Percentiles rank a stretch among this genome's conserved stretches.
These are phyloP conservation scores for Bryopsis sp. DNA, from an alignment of 139 green algal species.

Conservation along the genomic window DNA sequence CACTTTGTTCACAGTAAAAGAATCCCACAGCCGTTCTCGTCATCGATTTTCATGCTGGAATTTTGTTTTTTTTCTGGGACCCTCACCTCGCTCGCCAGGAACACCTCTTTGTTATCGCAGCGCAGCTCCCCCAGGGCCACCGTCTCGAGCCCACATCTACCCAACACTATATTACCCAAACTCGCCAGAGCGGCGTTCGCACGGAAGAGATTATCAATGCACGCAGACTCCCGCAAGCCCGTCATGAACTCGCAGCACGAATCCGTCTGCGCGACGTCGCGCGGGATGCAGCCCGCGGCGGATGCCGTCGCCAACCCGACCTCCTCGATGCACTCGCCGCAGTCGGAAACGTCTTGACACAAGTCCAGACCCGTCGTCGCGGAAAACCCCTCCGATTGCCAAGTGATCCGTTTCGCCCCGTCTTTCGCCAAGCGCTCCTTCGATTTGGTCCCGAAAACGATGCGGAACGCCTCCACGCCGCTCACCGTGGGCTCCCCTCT, in stretches of 20 bases:
- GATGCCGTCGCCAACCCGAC: background rate
- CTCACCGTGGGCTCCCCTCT: background rate
- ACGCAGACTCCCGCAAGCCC: background rate
- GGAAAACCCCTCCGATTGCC: background rate
- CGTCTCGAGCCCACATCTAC: background rate
- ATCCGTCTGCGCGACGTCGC: constrained; percentile 1
- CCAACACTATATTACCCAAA: background rate
- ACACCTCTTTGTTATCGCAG: background rate
- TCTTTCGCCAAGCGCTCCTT: background rate
- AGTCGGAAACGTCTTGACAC: background rate
- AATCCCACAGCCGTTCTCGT: no score
- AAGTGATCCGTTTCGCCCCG: background rate
- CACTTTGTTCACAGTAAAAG: no score
- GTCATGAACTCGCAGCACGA: background rate
- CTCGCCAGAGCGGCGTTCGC: background rate
- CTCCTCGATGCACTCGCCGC: background rate
- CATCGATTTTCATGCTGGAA: no score
- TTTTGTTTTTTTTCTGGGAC: no score
- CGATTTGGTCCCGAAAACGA: constrained; percentile 13
- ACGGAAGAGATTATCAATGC: background rate
- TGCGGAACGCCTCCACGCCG: background rate
- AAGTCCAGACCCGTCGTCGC: background rate
- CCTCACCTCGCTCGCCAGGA: background rate
- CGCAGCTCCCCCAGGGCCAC: background rate
- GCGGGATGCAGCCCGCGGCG: constrained; percentile 4